These are phyloP conservation scores for Anethum foeniculum DNA, from an alignment of 140 eudicot genomes.

Conservation along the genomic window DNA sequence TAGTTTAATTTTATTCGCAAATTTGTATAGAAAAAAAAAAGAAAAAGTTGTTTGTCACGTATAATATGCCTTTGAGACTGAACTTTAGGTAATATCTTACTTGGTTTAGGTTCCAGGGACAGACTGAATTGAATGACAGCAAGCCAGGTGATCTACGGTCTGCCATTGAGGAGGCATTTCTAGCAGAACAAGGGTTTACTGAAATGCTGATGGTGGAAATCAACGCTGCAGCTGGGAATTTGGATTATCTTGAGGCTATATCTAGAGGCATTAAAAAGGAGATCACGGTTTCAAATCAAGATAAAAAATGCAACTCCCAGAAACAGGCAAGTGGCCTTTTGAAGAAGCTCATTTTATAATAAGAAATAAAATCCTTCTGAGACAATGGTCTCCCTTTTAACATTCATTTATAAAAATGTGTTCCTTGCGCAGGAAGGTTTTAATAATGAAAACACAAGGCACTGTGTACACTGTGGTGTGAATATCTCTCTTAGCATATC, in stretches of 20 bases:
- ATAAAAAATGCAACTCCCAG: conserved; percentile 34
- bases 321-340: conserved; percentile 39
- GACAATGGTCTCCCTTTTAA: conserved; percentile 8
- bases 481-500: conserved; percentile 39
- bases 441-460: conserved; percentile 32
- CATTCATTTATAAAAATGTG: background rate
- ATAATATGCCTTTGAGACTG: background rate
- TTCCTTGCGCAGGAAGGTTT: conserved; percentile 31
- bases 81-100: conserved; percentile 9
- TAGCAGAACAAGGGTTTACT: conserved; percentile 83
- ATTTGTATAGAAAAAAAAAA: background rate
- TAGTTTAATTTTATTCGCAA: background rate
- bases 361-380: background rate
- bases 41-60: background rate
- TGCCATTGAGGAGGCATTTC: conserved; percentile 93
- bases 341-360: background rate
- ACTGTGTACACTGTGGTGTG: conserved; percentile 78
- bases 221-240: conserved; percentile 83
- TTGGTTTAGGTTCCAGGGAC: conserved; percentile 82
- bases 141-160: conserved; percentile 70
- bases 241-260: conserved; percentile 53
- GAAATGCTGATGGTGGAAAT: conserved; percentile 92
- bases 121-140: conserved; percentile 63
- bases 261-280: conserved; percentile 41
- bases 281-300: conserved; percentile 43